Evolutionary conservation across 2,329 filamentous ascomycete species (phyloP), one percentile per base, ranked within the genome.

Genomic region (Eutypa lata): DNA sequence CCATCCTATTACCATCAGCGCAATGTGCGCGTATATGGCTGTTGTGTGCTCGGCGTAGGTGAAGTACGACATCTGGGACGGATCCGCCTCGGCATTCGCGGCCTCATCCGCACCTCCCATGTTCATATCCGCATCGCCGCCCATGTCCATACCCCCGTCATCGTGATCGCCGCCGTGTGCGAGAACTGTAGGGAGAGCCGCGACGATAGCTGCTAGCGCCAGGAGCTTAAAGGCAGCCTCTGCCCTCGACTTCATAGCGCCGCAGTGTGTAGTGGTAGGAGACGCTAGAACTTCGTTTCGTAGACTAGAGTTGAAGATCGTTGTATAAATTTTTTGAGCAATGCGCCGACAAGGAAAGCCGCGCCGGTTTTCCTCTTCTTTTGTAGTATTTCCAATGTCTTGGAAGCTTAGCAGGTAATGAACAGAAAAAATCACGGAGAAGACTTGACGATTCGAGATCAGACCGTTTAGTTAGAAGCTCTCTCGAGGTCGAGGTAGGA

Each of bases 1-100:
- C 89, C 89, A 92, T 19, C 79, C 81, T 16, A 88, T 53, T 14
- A 84, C 73, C 84, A 90, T 90, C 13, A 90, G 72, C 3, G 73
- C 73, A 55, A 90, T 86, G 65, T 91, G 89, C 57, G 81, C 81
- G 59, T 71, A 61, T 52, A 76, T 69, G 28, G 70, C 58, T 7
- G 58, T 64, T 31, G 66, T 66, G 51, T 73, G 65, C 48, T 73
- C 71, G n/a, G 65, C 52, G 56, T 72, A 66, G 31, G 67, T 60
- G 53, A 73, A 76, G 60, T 76, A 76, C 5, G 65, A 73, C n/a
- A 63, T 59, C 16, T 65, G 61, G 16, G 68, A 67, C 2, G 64
- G 66, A 26, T 61, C 61, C 16, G 60, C 47, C 49, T 62, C 66
- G 21, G 26, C 26, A 49, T 59, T 59, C 18, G 57, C 59, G 11